Percentiles rank a stretch among this genome's conserved stretches.
Conservation (phyloP, 73 alveolate genomes). For the Paramecium sonneborni region DNA sequence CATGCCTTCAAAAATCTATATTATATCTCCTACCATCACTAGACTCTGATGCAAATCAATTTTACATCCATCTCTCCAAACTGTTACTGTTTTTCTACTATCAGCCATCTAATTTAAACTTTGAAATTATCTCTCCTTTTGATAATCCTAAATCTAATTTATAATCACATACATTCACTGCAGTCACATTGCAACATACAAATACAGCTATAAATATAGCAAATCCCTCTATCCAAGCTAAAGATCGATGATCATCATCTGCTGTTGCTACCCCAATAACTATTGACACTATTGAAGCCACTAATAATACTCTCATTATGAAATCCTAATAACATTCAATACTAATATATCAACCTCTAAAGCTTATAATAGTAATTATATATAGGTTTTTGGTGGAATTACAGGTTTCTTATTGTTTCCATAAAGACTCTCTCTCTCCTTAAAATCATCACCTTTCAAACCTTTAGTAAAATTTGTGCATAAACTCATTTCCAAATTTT, state of each 20-base stretch:
- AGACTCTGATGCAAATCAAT: slow-evolving; percentile 66
- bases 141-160: slow-evolving; percentile 59
- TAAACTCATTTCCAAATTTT: neutral
- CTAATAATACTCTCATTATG: slow-evolving; percentile 75
- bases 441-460: slow-evolving; percentile 58
- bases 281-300: slow-evolving; percentile 76
- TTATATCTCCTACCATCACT: slow-evolving; percentile 85
- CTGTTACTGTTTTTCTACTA: slow-evolving; percentile 64
- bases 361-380: slow-evolving; percentile 35
- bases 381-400: slow-evolving; percentile 44
- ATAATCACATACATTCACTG: slow-evolving; percentile 50
- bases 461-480: slow-evolving; percentile 62
- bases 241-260: slow-evolving; percentile 30
- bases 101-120: slow-evolving; percentile 61
- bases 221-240: slow-evolving; percentile 82
- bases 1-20: slow-evolving; percentile 79
- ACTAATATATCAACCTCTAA: neutral
- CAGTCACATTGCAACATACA: slow-evolving; percentile 78
- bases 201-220: slow-evolving; percentile 79
- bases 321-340: slow-evolving; percentile 61
- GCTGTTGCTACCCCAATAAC: slow-evolving; percentile 66
- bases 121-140: slow-evolving; percentile 68
- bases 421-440: neutral
- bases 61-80: slow-evolving; percentile 75
- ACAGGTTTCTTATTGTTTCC: slow-evolving; percentile 52